Evolutionary conservation across 495 filamentous ascomycete species (phyloP).

Genomic region (Hypoxylon subgilvum): DNA sequence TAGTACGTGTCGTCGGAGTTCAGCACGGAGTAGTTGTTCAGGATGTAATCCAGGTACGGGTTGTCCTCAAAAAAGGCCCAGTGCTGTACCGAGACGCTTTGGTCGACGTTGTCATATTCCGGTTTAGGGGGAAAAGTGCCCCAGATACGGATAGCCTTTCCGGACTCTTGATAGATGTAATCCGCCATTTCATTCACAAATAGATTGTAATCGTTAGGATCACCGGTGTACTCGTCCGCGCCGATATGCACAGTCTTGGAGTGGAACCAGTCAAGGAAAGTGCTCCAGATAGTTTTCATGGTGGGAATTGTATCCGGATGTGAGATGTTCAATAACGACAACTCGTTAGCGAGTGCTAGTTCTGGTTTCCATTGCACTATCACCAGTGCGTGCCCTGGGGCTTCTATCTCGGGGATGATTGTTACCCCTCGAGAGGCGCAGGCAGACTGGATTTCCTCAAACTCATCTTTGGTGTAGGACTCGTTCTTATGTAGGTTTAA

Average conservation of each 20-base stretch:
- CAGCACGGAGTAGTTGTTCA: slow-evolving; percentile 57
- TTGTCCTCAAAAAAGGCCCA: slow-evolving; percentile 55
- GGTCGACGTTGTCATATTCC: slow-evolving; percentile 51
- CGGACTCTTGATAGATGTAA: slow-evolving; percentile 48
- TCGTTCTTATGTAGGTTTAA: slow-evolving; percentile 55
- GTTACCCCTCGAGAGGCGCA: slow-evolving; percentile 58
- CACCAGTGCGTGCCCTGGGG: slow-evolving; percentile 57
- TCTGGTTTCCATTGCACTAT: slow-evolving; percentile 61
- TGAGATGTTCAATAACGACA: slow-evolving; percentile 59
- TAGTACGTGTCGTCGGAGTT: slow-evolving; percentile 61
- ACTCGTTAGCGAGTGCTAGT: slow-evolving; percentile 49
- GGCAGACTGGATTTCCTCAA: slow-evolving; percentile 51
- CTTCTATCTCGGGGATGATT: slow-evolving; percentile 60
- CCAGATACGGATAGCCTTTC: slow-evolving; percentile 58
- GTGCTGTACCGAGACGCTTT: slow-evolving; percentile 48
- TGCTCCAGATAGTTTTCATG: slow-evolving; percentile 58
- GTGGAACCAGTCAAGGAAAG: slow-evolving; percentile 60
- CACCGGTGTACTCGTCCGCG: slow-evolving; percentile 57
- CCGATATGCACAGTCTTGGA: slow-evolving; percentile 61
- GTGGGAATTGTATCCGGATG: slow-evolving; percentile 59
- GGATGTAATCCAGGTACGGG: slow-evolving; percentile 55
- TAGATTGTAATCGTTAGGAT: slow-evolving; percentile 50
- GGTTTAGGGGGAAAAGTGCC: slow-evolving; percentile 55
- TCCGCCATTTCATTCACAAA: slow-evolving; percentile 57
- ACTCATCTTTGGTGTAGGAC: slow-evolving; percentile 53